Evolutionary conservation across 2,329 filamentous ascomycete genomes (phyloP), one percentile per base, ranked within the genome.

Genomic region (Alternaria incomplexa): DNA sequence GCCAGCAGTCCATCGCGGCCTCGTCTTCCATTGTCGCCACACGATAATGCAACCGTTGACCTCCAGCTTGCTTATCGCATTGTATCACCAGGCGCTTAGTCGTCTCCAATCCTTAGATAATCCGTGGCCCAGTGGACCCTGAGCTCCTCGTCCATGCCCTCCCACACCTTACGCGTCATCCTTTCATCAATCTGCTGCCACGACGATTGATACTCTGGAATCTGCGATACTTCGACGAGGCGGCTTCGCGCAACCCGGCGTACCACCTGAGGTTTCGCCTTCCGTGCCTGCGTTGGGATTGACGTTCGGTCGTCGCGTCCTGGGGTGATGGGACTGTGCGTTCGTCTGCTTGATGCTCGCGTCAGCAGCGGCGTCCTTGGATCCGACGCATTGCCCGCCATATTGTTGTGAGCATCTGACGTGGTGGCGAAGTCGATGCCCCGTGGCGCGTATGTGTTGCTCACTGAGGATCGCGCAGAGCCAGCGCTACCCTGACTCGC

Each of bases 371-470:
- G n/a, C 6, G 23, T 25, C 12, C 3, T 25, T 15, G 22, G 5
- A 10, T 40, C n/a, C 2, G 22, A 25, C 17, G 15, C 12, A 15
- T 11, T 5, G 1, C 15, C 8, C 9, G 15, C 6, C 22, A 54
- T 22, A 0, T 12, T 3, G 4, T 10, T 15, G 51, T 54, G 5
- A 2, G 10, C 10, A 4, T 1, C 22, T 0, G 4, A 43, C 2
- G 1, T 40, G 32, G 15, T 17, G 4, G 4, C 1, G 11, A 17
- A 11, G n/a, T 17, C 2, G 22, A 1, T 3, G 22, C 10, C 10
- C 10, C 32, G 51, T 17, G 10, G 32, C 23, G 32, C 32, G 23
- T 54, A 54, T 13, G 51, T 54, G 32, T 26, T 28, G 51, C 36
- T 54, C 15, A 54, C 25, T 4, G 11, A 44, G 15, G 23, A 54